These are phyloP conservation scores for Dentipellis sp. DNA, from an alignment of 768 basidiomycete species.

Conservation along the genomic window DNA sequence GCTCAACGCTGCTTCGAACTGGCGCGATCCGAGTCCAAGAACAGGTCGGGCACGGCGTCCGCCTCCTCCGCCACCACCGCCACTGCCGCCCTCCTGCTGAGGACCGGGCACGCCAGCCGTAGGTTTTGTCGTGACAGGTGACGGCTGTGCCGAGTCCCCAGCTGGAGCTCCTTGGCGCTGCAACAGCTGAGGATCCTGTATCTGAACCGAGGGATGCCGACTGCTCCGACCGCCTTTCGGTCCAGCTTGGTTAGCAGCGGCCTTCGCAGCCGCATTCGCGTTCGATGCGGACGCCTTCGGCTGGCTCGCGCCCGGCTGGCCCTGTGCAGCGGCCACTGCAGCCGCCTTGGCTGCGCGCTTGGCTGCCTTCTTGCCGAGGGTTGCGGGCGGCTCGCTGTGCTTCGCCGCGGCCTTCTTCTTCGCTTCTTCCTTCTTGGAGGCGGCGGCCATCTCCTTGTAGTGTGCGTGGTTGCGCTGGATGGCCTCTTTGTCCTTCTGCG, in stretches of 20 bases:
- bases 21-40: conserved; percentile 53
- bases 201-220: conserved; percentile 3
- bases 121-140: neutral
- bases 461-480: conserved; percentile 67
- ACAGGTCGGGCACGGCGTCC: conserved; percentile 33
- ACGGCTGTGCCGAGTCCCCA: neutral
- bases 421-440: conserved; percentile 30
- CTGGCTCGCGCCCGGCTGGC: conserved; percentile 2
- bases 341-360: conserved; percentile 21
- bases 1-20: conserved; percentile 65
- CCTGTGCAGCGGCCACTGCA: conserved; percentile 5
- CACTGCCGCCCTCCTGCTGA: conserved; percentile 11
- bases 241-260: conserved; percentile 3
- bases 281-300: conserved; percentile 1
- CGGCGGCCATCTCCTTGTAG: conserved; percentile 43
- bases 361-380: conserved; percentile 27
- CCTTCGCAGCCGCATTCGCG: neutral
- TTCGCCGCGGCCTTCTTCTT: conserved; percentile 24
- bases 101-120: conserved; percentile 6
- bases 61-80: conserved; percentile 26
- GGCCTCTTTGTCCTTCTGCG: conserved; percentile 61
- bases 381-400: conserved; percentile 12
- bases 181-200: conserved; percentile 1
- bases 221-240: conserved; percentile 5
- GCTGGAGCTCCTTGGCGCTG: neutral